These are phyloP conservation scores for Russula ochroleuca DNA, from an alignment of 768 basidiomycete species.

Conservation along the genomic window DNA sequence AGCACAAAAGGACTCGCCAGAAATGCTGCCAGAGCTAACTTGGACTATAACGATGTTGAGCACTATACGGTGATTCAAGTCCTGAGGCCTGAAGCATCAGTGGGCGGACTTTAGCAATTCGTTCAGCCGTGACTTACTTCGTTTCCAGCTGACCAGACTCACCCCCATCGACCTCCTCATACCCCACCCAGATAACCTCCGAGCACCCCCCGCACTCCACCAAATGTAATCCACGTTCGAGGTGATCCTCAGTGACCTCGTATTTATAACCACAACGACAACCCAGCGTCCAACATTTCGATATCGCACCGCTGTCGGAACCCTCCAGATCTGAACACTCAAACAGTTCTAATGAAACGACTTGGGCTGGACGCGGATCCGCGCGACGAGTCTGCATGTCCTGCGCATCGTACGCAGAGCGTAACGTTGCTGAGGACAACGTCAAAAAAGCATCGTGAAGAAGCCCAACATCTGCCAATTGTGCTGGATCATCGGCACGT, in stretches of 20 bases:
- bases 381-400: constrained; percentile 15
- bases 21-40: neutral
- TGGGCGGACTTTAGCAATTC: neutral
- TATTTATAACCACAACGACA: constrained; percentile 77
- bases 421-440: constrained; percentile 48
- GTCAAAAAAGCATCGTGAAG: constrained; percentile 66
- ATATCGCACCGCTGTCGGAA: constrained; percentile 34
- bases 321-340: constrained; percentile 35
- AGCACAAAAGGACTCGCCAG: neutral
- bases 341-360: constrained; percentile 77
- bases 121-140: neutral
- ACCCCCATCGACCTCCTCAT: constrained; percentile 41
- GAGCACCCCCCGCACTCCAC: constrained; percentile 73
- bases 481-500: constrained; percentile 1
- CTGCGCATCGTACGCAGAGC: constrained; percentile 49
- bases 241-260: constrained; percentile 48
- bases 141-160: neutral
- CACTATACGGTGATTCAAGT: neutral
- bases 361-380: constrained; percentile 66
- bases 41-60: neutral
- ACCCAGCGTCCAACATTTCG: constrained; percentile 54
- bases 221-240: constrained; percentile 71
- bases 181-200: constrained; percentile 83
- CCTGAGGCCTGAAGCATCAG: neutral
- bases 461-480: constrained; percentile 41